phyloP scores from a whole-genome alignment of 2,329 filamentous ascomycete species.

The Sporothrix sp. region DNA sequence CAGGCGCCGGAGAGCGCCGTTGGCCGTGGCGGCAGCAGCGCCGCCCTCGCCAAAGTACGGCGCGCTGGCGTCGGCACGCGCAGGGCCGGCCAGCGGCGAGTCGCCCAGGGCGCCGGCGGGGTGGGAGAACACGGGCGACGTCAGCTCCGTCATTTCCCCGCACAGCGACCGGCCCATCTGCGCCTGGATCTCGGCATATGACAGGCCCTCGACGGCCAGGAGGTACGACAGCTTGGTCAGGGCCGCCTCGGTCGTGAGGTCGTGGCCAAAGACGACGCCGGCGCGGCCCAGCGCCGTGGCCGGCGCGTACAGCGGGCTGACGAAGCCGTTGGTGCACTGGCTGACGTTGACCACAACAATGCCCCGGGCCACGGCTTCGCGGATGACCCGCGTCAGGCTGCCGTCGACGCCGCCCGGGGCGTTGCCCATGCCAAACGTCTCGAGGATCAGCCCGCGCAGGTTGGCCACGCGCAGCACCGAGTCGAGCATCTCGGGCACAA shows the following conservation, averaged over 20 bases:
- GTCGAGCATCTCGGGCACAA: conserved; percentile 88
- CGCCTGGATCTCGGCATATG: conserved; percentile 53
- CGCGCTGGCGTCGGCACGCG: background rate
- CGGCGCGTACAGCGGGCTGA: conserved; percentile 68
- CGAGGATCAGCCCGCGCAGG: conserved; percentile 71
- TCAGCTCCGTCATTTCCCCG: conserved; percentile 75
- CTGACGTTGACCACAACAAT: conserved; percentile 86
- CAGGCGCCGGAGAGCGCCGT: conserved; percentile 26
- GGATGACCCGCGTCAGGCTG: conserved; percentile 66
- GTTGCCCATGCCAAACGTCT: conserved; percentile 91
- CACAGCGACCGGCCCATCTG: conserved; percentile 67
- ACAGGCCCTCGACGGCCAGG: conserved; percentile 56
- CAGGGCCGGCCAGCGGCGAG: background rate
- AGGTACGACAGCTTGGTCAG: conserved; percentile 86
- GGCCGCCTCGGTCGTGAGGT: conserved; percentile 82
- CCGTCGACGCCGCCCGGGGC: conserved; percentile 75
- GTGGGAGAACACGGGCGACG: conserved; percentile 65
- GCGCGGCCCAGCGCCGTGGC: conserved; percentile 69
- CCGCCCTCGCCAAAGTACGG: background rate
- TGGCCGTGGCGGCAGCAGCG: background rate
- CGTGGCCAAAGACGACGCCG: conserved; percentile 81
- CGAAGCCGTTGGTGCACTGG: conserved; percentile 72
- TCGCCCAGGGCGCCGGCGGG: conserved; percentile 45
- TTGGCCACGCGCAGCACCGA: conserved; percentile 68
- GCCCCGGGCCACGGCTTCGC: conserved; percentile 66